Conservation (phyloP, 352 stramenopile species). For the Globisporangium carolinianum region DNA sequence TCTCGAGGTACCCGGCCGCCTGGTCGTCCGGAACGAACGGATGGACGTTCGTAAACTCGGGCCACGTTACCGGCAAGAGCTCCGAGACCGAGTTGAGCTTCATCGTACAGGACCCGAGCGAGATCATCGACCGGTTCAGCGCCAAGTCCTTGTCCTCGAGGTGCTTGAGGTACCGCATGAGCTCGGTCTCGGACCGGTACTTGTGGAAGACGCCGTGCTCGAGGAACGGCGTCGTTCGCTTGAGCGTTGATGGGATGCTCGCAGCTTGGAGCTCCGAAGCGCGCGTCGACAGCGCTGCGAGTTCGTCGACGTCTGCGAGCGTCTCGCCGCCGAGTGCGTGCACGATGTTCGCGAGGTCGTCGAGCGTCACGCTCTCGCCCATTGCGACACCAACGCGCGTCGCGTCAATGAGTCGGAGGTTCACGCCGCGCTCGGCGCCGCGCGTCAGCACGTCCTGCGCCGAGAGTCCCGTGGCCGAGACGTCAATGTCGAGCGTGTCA, state of each 20-base stretch:
- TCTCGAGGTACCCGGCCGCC: slow-evolving; percentile 93
- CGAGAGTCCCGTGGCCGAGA: slow-evolving; percentile 75
- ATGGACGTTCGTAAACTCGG: slow-evolving; percentile 96
- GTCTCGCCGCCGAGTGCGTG: slow-evolving; percentile 55
- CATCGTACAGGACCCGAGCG: slow-evolving; percentile 99
- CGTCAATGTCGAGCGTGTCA: slow-evolving; percentile 93
- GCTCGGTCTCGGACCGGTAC: slow-evolving; percentile 95
- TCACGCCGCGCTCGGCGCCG: slow-evolving; percentile 67
- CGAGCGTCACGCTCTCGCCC: slow-evolving; percentile 93
- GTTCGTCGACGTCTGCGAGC: slow-evolving; percentile 22
- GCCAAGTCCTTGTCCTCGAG: slow-evolving; percentile 98
- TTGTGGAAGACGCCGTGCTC: slow-evolving; percentile 96
- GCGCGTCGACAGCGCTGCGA: slow-evolving; percentile 48
- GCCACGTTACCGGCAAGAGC: slow-evolving; percentile 97
- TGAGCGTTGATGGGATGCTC: slow-evolving; percentile 55
- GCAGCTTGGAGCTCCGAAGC: slow-evolving; percentile 43
- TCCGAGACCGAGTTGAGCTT: slow-evolving; percentile 98
- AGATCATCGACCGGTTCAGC: slow-evolving; percentile 99
- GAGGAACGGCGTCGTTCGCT: slow-evolving; percentile 80
- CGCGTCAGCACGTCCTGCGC: slow-evolving; percentile 69
- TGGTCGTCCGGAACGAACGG: slow-evolving; percentile 96
- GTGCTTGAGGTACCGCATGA: slow-evolving; percentile 96
- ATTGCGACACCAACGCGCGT: slow-evolving; percentile 93
- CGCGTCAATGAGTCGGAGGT: slow-evolving; percentile 83
- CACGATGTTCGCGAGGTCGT: slow-evolving; percentile 88